Conservation (phyloP, 2,329 filamentous ascomycete species). For the Exophiala calicioides region DNA sequence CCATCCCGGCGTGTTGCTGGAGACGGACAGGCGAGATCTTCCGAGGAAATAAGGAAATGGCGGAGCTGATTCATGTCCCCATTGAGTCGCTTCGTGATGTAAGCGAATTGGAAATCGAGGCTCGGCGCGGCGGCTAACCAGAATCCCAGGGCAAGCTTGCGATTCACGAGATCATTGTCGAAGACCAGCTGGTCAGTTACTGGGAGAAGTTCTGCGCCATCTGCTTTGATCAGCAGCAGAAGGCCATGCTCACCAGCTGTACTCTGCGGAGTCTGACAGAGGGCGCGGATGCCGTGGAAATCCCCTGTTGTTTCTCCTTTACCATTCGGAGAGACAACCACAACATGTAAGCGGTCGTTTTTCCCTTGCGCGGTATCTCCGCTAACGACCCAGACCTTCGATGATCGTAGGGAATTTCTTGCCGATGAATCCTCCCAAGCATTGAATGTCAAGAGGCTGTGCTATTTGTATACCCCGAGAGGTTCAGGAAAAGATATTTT, state of each 20-base stretch:
- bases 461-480: slow-evolving; percentile 17
- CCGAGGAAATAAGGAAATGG: slow-evolving; percentile 97
- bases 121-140: slow-evolving; percentile 1
- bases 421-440: slow-evolving; percentile 59
- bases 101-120: slow-evolving; percentile 42
- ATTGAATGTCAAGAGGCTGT: slow-evolving; percentile 12
- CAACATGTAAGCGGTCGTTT: slow-evolving; percentile 75
- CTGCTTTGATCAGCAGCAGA: slow-evolving; percentile 90
- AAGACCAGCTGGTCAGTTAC: slow-evolving; percentile 92
- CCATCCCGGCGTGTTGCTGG: slow-evolving; percentile 97
- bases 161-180: slow-evolving; percentile 91
- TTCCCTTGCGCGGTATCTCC: slow-evolving; percentile 7
- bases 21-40: slow-evolving; percentile 95
- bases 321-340: slow-evolving; percentile 92
- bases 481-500: too few relatives aligned
- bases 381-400: slow-evolving; percentile 67
- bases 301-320: slow-evolving; percentile 96
- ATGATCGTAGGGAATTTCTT: slow-evolving; percentile 97
- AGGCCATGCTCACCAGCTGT: slow-evolving; percentile 92
- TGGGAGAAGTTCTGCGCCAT: slow-evolving; percentile 99
- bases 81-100: slow-evolving; percentile 90
- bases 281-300: slow-evolving; percentile 67
- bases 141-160: slow-evolving; percentile 78
- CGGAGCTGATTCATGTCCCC: slow-evolving; percentile 87
- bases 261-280: slow-evolving; percentile 79